Base-by-base conservation (phyloP, 2,329 filamentous ascomycete genomes). In the Colletotrichum abscissum region DNA sequence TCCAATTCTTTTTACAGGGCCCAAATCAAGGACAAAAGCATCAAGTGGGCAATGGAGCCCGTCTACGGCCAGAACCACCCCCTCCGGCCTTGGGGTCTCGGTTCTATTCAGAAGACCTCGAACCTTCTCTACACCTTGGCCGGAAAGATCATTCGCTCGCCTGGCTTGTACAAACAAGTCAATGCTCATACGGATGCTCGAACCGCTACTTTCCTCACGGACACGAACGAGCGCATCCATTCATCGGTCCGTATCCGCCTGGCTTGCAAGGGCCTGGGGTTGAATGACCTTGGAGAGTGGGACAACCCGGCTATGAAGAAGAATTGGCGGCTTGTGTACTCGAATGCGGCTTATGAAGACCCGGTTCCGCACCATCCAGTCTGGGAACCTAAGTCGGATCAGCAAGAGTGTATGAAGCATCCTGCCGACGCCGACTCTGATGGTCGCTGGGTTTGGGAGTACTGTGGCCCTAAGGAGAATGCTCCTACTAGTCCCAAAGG, bases 151-250 rank as follows among this genome's bases (percentile, higher is more conserved):
- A 79, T 81, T 42, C 83, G 87, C 63, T 85, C 84, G 3, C 88
- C 88, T 1, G 88, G 87, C 3, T 77, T 86, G 75, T 89, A 88
- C 80, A 84, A 81, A 59, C 84, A 84, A 72, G 80, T 83, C 19
- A 82, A 88, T 66, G 81, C 84, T 2, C 79, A 81, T 58, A 84
- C 82, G 1, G 83, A 84, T 9, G 78, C 77, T 14, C 77, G 79
- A 38, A 79, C 80, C 54, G 75, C 77, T 1, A 79, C 80, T 9
- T 88, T 84, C 70, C 83, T 90, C 30, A 77, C 84, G 64, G 84
- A 87, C 73, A 90, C 88, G 11, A 88, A 89, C 76, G 88, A 90
- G 78, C 84, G 86, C 9, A 84, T 90, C 42, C 88, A 90, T 77
- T 85, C 86, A 73, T 88, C 86, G 2, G 88, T 88, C 1, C 84